Percentiles rank a stretch among this genome's conserved stretches.
phyloP scores from a whole-genome alignment of 2,329 filamentous ascomycete species.

The Fusarium gaditjirri region DNA sequence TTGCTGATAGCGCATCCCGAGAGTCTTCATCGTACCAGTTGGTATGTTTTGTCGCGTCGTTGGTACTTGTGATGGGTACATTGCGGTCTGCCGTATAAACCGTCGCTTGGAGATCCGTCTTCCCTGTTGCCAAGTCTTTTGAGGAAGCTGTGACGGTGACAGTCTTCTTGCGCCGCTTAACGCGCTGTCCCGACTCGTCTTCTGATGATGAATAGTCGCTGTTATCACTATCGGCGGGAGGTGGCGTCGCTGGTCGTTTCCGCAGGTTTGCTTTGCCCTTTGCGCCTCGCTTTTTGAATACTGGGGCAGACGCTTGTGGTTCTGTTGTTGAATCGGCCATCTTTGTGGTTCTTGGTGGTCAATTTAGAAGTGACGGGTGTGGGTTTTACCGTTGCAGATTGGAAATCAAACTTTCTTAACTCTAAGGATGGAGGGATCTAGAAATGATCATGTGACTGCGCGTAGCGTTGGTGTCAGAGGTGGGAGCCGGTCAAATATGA shows the following conservation, averaged over 20 bases:
- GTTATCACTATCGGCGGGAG: constrained; percentile 71
- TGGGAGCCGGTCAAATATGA: neutral
- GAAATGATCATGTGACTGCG: constrained; percentile 31
- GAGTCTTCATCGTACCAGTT: constrained; percentile 90
- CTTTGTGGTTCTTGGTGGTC: neutral
- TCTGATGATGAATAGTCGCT: constrained; percentile 77
- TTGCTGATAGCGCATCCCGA: constrained; percentile 56
- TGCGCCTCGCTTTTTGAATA: constrained; percentile 87
- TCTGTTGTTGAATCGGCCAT: constrained; percentile 37
- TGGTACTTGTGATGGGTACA: constrained; percentile 71
- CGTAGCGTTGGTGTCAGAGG: constrained; percentile 7
- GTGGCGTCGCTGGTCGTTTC: constrained; percentile 83
- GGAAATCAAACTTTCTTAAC: constrained; percentile 28
- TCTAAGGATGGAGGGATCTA: constrained; percentile 18
- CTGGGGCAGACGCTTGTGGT: constrained; percentile 63
- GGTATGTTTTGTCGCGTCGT: constrained; percentile 88
- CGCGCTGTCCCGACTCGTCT: constrained; percentile 77
- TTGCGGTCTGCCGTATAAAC: constrained; percentile 70
- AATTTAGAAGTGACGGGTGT: neutral
- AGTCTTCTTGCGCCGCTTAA: constrained; percentile 81
- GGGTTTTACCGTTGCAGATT: constrained; percentile 4
- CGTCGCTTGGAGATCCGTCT: constrained; percentile 59
- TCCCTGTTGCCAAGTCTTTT: constrained; percentile 53
- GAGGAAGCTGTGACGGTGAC: constrained; percentile 74
- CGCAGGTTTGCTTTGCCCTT: constrained; percentile 82